These are phyloP conservation scores for Zygoascus sp. DNA, from an alignment of 1,139 yeast species.

Conservation along the genomic window DNA sequence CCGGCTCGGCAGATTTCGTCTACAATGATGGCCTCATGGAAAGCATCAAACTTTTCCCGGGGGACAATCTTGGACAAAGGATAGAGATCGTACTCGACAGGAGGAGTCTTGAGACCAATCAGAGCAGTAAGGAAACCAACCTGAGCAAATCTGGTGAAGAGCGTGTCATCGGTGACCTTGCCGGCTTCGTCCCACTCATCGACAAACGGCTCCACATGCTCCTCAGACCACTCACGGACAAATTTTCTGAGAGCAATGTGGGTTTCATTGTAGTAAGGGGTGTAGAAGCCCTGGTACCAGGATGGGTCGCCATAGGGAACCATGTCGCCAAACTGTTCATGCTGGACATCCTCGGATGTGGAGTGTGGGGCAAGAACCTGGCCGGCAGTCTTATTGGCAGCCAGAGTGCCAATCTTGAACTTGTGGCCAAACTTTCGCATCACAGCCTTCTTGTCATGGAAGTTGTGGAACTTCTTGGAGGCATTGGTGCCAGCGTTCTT, in stretches of 20 bases:
- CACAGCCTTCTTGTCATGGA: conserved; percentile 41
- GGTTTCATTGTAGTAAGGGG: conserved; percentile 40
- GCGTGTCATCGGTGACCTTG: conserved; percentile 32
- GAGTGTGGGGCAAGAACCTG: conserved; percentile 19
- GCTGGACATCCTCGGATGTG: conserved; percentile 17
- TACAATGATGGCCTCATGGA: conserved; percentile 37
- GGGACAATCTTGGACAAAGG: conserved; percentile 33
- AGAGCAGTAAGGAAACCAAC: conserved; percentile 34
- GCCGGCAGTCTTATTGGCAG: conserved; percentile 22
- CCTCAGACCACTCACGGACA: conserved; percentile 40
- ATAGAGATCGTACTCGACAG: conserved; percentile 33
- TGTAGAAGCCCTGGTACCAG: conserved; percentile 42
- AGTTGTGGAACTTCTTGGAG: conserved; percentile 61
- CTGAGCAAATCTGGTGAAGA: conserved; percentile 34
- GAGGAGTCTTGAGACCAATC: conserved; percentile 34
- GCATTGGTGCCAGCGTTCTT: conserved; percentile 90
- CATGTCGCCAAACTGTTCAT: conserved; percentile 37
- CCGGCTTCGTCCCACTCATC: conserved; percentile 43
- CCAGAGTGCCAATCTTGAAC: conserved; percentile 36
- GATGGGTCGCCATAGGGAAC: conserved; percentile 43
- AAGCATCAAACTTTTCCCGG: conserved; percentile 37
- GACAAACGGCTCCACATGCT: conserved; percentile 36
- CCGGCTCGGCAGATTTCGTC: conserved; percentile 41
- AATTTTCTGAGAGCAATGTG: conserved; percentile 39
- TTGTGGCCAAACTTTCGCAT: conserved; percentile 39